A percentile compares a stretch with the other conserved stretches of the same genome.
Evolutionary conservation across 768 basidiomycete genomes (phyloP).

Genomic region (Agaricus bisporus): DNA sequence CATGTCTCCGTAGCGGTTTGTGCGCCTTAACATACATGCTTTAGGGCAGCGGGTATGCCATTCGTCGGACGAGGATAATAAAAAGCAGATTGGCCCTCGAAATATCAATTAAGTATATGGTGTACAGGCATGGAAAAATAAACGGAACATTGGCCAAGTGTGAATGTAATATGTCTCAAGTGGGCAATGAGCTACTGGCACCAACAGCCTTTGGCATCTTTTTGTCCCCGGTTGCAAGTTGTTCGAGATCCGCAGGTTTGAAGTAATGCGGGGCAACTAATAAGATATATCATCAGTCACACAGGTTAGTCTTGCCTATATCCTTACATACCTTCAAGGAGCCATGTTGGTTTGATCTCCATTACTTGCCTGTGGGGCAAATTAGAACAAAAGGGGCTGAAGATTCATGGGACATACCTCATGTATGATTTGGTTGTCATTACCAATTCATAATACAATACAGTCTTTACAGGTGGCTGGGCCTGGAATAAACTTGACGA

Average conservation of each 20-base stretch:
- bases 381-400: neutral
- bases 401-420: constrained; percentile 38
- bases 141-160: neutral
- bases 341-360: constrained; percentile 96
- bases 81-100: neutral
- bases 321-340: constrained; percentile 68
- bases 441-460: constrained; percentile 95
- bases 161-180: neutral
- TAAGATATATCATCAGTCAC: constrained; percentile 9
- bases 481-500: constrained; percentile 93
- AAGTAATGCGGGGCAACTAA: constrained; percentile 96
- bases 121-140: neutral
- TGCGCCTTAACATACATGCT: neutral
- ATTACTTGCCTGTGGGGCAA: constrained; percentile 70
- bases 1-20: neutral
- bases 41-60: constrained; percentile 23
- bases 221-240: constrained; percentile 74
- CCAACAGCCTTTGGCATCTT: constrained; percentile 88
- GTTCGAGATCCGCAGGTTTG: constrained; percentile 78
- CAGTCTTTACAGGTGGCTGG: constrained; percentile 86
- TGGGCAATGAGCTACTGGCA: constrained; percentile 24
- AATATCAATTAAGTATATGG: neutral
- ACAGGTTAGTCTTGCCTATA: constrained; percentile 1
- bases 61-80: constrained; percentile 26
- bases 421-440: constrained; percentile 98